Conservation (phyloP, 2,329 filamentous ascomycete species). For the Biscogniauxia sp. region DNA sequence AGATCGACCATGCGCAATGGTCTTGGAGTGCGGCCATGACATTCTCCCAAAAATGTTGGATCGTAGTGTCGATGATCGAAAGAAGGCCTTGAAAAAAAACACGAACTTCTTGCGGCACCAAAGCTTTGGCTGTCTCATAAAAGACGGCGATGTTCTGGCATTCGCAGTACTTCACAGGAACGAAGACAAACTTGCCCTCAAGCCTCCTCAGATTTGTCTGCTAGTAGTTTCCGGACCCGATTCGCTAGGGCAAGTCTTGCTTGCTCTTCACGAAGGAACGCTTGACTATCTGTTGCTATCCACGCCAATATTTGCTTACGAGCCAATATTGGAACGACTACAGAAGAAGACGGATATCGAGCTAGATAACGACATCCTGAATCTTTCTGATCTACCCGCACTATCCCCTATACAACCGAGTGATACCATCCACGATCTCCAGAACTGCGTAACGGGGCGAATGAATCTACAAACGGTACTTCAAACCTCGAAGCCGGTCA, state of each 20-base stretch:
- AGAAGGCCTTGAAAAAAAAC: constrained; percentile 45
- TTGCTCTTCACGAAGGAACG: constrained; percentile 35
- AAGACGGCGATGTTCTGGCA: constrained; percentile 49
- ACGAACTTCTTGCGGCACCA: constrained; percentile 55
- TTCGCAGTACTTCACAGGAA: constrained; percentile 46
- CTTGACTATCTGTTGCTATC: constrained; percentile 58
- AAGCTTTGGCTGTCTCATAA: constrained; percentile 60
- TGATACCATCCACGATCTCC: constrained; percentile 6
- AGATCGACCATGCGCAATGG: constrained; percentile 37
- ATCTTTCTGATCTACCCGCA: constrained; percentile 18
- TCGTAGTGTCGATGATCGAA: constrained; percentile 32
- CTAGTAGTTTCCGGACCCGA: constrained; percentile 41
- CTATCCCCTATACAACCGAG: constrained; percentile 12
- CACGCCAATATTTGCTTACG: constrained; percentile 66
- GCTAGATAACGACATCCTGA: constrained; percentile 52
- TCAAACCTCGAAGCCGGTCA: constrained; percentile 7
- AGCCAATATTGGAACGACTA: constrained; percentile 62
- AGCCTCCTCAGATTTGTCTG: constrained; percentile 25
- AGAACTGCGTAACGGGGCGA: not conserved
- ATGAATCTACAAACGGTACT: constrained; percentile 9
- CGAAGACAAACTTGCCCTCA: constrained; percentile 19
- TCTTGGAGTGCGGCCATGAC: constrained; percentile 40
- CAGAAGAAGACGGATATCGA: constrained; percentile 55
- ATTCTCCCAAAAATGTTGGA: constrained; percentile 42
- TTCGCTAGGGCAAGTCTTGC: constrained; percentile 46